Base-by-base conservation (phyloP, 2,329 filamentous ascomycete genomes). In the Zarea fungicola region DNA sequence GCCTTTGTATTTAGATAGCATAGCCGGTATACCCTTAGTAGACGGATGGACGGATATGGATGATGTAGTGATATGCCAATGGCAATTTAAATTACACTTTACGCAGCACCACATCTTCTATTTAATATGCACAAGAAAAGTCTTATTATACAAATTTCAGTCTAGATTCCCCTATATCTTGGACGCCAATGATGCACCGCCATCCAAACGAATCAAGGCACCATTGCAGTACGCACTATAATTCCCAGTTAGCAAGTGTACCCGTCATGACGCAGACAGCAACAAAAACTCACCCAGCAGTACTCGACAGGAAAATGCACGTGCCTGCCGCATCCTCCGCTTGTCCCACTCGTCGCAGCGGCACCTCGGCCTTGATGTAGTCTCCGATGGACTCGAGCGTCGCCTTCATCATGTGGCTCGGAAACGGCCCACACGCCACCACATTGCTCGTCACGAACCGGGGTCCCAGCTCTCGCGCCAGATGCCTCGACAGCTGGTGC, bases 291-390 rank as follows among this genome's bases (percentile, higher is more conserved):
- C 54, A 70, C 65, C 86, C 85, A 1, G 85, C 86, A 48, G 77
- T 71, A 58, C 83, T 85, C 32, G 76, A 74, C 60, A 90, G 64
- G 65, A 85, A 90, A 49, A 90, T 65, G 61, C 85, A 87, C 10
- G 84, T 76, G 0, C 85, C 85, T 0, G 84, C 85, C 4, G 87
- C 81, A 63, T 90, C 86, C 61, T 83, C 68, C 1, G 83, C 77
- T 16, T 68, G 76, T 1, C 86, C 86, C 57, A 89, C 85, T 26
- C 86, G 69, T 1, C 79, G 76, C 55, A 89, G 60, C 9, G 86
- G 86, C 52, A 85, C 81, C 4, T 75, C 75, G 0, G 65, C 68
- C 50, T 73, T 72, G 55, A 86, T 83, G 6, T 63, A 63, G 5
- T 79, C 76, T 41, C 75, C 71, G 50, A 75, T 76, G 28, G 71